Conservation (phyloP, 1,139 yeast species). For the Suhomyces terraborum region DNA sequence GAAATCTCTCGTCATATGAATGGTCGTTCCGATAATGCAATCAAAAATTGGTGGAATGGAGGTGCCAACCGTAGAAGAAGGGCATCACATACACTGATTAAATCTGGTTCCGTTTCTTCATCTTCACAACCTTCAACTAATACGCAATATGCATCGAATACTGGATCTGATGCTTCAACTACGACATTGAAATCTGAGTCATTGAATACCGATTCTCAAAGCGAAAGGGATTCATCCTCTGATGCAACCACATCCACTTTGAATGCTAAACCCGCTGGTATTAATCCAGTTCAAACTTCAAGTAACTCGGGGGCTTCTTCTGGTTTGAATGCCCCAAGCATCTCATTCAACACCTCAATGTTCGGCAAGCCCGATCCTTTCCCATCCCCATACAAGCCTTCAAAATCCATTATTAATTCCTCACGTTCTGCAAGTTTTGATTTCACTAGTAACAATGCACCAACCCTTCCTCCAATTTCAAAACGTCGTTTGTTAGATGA, state of each 20-base stretch:
- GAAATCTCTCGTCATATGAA: conserved; percentile 86
- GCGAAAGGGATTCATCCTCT: background rate
- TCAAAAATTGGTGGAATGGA: conserved; percentile 97
- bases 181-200: background rate
- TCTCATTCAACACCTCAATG: conserved; percentile 45
- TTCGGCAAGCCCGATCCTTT: conserved; percentile 25
- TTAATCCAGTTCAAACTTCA: background rate
- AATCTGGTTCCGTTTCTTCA: background rate
- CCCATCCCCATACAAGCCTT: conserved; percentile 10
- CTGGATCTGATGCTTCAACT: background rate
- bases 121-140: background rate
- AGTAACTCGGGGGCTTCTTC: background rate
- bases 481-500: conserved; percentile 22
- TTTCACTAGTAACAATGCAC: conserved; percentile 18
- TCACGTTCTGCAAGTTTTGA: conserved; percentile 41
- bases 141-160: too few species aligned
- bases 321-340: conserved; percentile 10
- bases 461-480: conserved; percentile 18
- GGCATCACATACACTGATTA: conserved; percentile 27
- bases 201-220: background rate
- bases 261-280: conserved; percentile 9
- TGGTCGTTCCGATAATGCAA: conserved; percentile 87
- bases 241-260: background rate
- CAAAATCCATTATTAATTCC: conserved; percentile 15
- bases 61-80: conserved; percentile 80